A percentile compares a stretch with the other conserved stretches of the same genome.
Conservation (phyloP, 208 protist genomes). For the Wallacemonas collosoma region DNA sequence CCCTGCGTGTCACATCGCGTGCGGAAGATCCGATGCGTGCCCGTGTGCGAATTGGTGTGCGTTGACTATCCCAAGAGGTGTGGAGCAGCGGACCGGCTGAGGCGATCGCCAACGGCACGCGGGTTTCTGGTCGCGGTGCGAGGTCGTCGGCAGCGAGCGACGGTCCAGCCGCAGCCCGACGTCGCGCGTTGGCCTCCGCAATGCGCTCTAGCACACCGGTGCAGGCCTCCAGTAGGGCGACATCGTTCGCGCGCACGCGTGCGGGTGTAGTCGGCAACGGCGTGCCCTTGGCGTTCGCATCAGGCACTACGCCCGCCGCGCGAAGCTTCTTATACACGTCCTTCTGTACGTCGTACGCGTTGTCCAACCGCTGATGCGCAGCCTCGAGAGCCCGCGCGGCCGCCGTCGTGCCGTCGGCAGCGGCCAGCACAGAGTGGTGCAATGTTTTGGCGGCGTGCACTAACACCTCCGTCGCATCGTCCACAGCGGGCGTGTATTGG, state of each 20-base stretch:
- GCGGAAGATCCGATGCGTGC: background rate
- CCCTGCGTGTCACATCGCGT: background rate
- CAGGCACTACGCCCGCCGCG: background rate
- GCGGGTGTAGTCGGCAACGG: background rate
- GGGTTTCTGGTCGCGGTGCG: background rate
- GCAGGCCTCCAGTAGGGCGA: constrained; percentile 16
- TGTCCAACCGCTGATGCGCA: constrained; percentile 14
- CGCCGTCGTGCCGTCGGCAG: constrained; percentile 20
- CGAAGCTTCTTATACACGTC: constrained; percentile 30
- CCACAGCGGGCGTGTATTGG: constrained; percentile 3
- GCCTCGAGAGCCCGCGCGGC: constrained; percentile 7
- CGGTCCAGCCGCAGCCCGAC: background rate
- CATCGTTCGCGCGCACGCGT: background rate
- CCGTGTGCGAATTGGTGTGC: constrained; percentile 3
- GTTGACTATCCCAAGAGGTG: background rate
- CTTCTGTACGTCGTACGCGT: constrained; percentile 18
- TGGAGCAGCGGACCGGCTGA: background rate
- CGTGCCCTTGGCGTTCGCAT: background rate
- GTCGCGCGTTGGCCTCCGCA: background rate
- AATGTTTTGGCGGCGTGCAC: constrained; percentile 22
- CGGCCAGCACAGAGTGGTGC: constrained; percentile 25
- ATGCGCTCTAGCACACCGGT: background rate
- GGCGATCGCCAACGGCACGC: background rate
- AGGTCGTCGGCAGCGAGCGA: background rate
- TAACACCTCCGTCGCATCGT: constrained; percentile 17